Evolutionary conservation across 495 filamentous ascomycete species (phyloP).

Genomic region (Darksidea phi): DNA sequence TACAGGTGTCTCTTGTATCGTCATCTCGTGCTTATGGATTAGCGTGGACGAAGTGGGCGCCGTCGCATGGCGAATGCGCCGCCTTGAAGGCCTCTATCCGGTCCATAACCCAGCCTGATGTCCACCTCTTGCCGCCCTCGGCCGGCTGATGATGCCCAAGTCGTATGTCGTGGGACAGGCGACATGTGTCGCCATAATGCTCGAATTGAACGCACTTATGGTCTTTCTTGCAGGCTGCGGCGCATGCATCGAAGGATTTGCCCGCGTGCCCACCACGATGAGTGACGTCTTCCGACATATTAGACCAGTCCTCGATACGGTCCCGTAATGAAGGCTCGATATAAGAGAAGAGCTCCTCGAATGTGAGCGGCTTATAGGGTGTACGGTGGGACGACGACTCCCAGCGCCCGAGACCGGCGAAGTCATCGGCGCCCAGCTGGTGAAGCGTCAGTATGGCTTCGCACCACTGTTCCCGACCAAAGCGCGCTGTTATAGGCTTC

Average conservation of each 20-base stretch:
- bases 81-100: constrained; percentile 26
- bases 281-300: constrained; percentile 30
- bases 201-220: constrained; percentile 28
- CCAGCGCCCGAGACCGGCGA: constrained; percentile 23
- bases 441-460: constrained; percentile 31
- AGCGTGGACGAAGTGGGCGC: constrained; percentile 28
- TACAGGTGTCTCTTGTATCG: constrained; percentile 4
- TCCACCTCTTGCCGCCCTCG: constrained; percentile 16
- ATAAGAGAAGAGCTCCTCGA: constrained; percentile 26
- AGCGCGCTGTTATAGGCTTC: constrained; percentile 19
- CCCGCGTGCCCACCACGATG: background rate
- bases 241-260: constrained; percentile 23
- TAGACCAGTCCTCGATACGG: constrained; percentile 25
- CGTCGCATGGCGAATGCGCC: constrained; percentile 11
- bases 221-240: constrained; percentile 19
- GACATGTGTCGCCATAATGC: constrained; percentile 21
- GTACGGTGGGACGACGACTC: constrained; percentile 9
- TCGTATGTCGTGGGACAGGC: constrained; percentile 15
- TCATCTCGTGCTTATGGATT: constrained; percentile 23
- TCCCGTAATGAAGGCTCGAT: constrained; percentile 17
- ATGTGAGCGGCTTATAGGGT: constrained; percentile 23
- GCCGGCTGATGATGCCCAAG: constrained; percentile 15
- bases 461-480: constrained; percentile 31
- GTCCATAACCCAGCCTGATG: constrained; percentile 28
- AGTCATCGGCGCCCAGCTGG: constrained; percentile 24